These are phyloP conservation scores for Biancaea sappan DNA, from an alignment of 306 rosid species.

Conservation along the genomic window DNA sequence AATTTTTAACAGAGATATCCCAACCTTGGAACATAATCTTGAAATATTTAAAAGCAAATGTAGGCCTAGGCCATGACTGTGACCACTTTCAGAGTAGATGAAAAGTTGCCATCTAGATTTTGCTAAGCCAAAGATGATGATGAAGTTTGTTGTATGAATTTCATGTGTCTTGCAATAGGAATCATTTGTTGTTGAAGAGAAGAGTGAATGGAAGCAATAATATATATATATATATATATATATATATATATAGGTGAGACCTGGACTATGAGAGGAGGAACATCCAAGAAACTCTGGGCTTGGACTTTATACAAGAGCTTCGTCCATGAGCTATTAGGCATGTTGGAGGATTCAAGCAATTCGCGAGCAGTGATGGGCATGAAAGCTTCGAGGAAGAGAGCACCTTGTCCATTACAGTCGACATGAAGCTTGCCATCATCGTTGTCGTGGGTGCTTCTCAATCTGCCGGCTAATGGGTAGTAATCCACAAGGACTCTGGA, in stretches of 20 bases:
- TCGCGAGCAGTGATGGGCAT: conserved; percentile 64
- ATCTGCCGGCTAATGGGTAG: conserved; percentile 87
- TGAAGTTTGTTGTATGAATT: background rate
- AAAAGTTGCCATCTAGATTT: background rate
- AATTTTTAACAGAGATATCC: background rate
- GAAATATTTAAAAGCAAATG: background rate
- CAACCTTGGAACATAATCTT: background rate
- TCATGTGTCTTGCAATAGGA: background rate
- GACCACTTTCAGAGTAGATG: background rate
- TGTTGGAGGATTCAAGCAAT: conserved; percentile 47
- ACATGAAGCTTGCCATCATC: conserved; percentile 71
- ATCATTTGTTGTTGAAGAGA: background rate
- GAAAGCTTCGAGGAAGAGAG: conserved; percentile 74
- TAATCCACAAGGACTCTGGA: conserved; percentile 68
- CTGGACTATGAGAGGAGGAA: conserved; percentile 92
- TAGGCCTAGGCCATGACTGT: background rate
- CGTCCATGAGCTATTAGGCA: conserved; percentile 75
- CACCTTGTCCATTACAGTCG: conserved; percentile 88
- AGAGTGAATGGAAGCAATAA: too few species aligned
- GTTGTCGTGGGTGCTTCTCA: conserved; percentile 39
- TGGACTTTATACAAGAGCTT: conserved; percentile 67
- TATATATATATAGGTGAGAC: conserved; percentile 31
- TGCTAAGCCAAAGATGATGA: too few species aligned
- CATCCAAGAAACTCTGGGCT: conserved; percentile 62
- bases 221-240: too few species aligned